phyloP scores from a whole-genome alignment of 169 alveolate genomes.

The Hammondia hammondi region DNA sequence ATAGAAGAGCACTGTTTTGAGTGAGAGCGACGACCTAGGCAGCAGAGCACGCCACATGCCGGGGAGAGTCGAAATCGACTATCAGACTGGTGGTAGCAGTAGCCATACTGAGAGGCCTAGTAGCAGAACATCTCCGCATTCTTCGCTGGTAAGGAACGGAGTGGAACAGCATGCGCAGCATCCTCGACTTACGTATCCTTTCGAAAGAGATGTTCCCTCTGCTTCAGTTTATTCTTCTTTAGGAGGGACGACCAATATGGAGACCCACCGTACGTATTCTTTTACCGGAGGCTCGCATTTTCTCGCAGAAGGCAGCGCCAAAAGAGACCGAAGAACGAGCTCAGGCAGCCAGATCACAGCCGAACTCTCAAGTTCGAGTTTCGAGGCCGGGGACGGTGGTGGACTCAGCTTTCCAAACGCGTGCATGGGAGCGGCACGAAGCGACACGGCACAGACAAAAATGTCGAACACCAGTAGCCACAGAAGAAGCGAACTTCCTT shows the following conservation, averaged over 20 bases:
- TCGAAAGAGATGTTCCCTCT: background rate
- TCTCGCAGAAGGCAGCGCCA: background rate
- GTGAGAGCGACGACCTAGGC: too few species aligned
- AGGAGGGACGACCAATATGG: background rate
- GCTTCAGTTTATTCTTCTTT: background rate
- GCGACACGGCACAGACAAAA: too few species aligned
- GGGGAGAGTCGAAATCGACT: background rate
- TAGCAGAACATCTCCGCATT: background rate
- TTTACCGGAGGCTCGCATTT: background rate
- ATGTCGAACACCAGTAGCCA: too few species aligned
- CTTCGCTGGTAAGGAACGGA: background rate
- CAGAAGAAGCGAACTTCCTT: too few species aligned
- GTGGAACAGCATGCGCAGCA: background rate
- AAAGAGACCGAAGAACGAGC: background rate
- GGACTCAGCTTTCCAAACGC: too few species aligned
- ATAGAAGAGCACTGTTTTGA: too few species aligned
- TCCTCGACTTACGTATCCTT: background rate
- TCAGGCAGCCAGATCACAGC: background rate
- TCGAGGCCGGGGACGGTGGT: background rate
- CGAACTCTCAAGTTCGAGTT: background rate
- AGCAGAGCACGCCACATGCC: background rate
- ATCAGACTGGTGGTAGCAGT: background rate
- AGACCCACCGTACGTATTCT: background rate
- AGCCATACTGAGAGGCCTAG: background rate
- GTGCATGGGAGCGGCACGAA: too few species aligned